A percentile compares a stretch with the other conserved stretches of the same genome.
Evolutionary conservation across 768 basidiomycete species (phyloP).

Genomic region (Leccinum boreale): DNA sequence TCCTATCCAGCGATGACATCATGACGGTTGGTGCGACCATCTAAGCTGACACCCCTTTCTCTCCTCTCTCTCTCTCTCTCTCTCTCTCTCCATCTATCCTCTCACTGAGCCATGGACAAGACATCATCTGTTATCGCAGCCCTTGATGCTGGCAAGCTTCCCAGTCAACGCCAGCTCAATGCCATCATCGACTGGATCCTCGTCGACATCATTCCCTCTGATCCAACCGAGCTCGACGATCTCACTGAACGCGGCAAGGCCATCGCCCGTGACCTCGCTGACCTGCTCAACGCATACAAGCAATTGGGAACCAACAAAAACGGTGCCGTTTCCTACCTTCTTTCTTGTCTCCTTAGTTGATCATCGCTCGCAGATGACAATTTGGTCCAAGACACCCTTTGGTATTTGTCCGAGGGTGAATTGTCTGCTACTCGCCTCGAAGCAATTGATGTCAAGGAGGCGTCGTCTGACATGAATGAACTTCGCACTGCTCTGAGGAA

Average conservation of each 20-base stretch:
- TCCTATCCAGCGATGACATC: slow-evolving; percentile 15
- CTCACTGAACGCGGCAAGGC: slow-evolving; percentile 55
- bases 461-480: slow-evolving; percentile 44
- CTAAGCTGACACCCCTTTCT: not conserved
- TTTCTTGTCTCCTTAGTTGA: not conserved
- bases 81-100: not conserved
- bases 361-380: slow-evolving; percentile 48
- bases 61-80: too few species aligned
- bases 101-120: slow-evolving; percentile 54
- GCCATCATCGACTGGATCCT: slow-evolving; percentile 54
- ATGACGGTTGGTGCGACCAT: too few species aligned
- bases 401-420: slow-evolving; percentile 60
- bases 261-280: slow-evolving; percentile 47
- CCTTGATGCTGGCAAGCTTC: slow-evolving; percentile 68
- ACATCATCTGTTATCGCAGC: slow-evolving; percentile 61
- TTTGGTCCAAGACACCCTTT: slow-evolving; percentile 60
- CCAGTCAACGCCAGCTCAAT: slow-evolving; percentile 55
- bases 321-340: slow-evolving; percentile 30
- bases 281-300: slow-evolving; percentile 58
- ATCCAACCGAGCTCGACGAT: slow-evolving; percentile 36
- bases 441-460: slow-evolving; percentile 42
- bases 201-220: slow-evolving; percentile 42
- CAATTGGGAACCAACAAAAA: slow-evolving; percentile 55
- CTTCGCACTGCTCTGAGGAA: slow-evolving; percentile 49
- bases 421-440: slow-evolving; percentile 36